Conservation (phyloP, 192 early-diverging fungal species). For the Coemansia sp. region DNA sequence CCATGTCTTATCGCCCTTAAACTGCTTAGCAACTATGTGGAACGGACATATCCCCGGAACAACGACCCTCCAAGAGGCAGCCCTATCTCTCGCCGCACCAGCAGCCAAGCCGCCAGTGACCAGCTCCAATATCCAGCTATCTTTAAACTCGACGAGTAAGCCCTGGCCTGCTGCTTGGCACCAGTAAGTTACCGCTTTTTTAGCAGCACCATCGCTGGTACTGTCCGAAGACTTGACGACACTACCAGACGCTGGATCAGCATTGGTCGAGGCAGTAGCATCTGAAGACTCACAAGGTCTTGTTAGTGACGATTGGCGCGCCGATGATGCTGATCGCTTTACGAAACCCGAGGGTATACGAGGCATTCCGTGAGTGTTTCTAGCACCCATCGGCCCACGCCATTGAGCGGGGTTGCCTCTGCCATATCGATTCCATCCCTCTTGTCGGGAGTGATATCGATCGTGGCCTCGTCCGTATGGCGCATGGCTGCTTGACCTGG, state of each 20-base stretch:
- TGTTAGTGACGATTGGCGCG: background rate
- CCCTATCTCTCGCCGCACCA: background rate
- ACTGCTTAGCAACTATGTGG: constrained; percentile 16
- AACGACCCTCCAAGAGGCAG: constrained; percentile 3
- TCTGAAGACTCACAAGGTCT: background rate
- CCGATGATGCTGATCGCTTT: background rate
- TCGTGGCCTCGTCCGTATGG: background rate
- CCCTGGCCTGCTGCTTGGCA: constrained; percentile 18
- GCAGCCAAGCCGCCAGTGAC: background rate
- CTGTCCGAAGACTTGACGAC: background rate
- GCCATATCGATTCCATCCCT: background rate
- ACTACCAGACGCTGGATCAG: background rate
- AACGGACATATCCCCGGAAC: constrained; percentile 43
- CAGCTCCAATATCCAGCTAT: constrained; percentile 14
- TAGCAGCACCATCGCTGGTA: background rate
- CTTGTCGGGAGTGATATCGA: background rate
- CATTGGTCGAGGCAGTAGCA: background rate
- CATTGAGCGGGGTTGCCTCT: background rate
- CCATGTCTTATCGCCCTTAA: background rate
- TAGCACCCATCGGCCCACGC: background rate
- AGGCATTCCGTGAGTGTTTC: background rate
- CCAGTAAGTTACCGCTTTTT: constrained; percentile 12
- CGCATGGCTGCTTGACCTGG: background rate
- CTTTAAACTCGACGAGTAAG: constrained; percentile 10
- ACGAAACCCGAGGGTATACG: background rate